These are phyloP conservation scores for Gossypium trilobum DNA, from an alignment of 441 rosid genomes.

Conservation along the genomic window DNA sequence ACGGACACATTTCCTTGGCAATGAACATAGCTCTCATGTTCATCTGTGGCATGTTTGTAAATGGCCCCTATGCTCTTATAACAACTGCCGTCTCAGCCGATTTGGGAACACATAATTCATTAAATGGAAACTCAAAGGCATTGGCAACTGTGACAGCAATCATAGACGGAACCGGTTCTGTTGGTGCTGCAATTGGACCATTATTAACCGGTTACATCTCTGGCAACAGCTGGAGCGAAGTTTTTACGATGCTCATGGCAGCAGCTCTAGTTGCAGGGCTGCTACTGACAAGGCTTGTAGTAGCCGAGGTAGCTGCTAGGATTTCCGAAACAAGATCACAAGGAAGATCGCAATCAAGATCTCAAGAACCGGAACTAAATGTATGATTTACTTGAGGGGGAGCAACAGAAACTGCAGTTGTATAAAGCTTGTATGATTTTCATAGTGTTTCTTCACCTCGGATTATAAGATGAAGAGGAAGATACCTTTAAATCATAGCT, in stretches of 20 bases:
- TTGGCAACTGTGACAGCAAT: slow-evolving; percentile 90
- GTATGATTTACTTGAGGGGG: slow-evolving; percentile 16
- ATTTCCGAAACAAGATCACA: slow-evolving; percentile 40
- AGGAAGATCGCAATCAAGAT: slow-evolving; percentile 22
- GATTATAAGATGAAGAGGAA: slow-evolving; percentile 18
- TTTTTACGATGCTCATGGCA: slow-evolving; percentile 86
- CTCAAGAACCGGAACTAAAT: slow-evolving; percentile 20
- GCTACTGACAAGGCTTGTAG: slow-evolving; percentile 61
- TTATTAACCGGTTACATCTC: slow-evolving; percentile 79
- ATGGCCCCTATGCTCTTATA: slow-evolving; percentile 87
- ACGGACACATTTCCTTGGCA: slow-evolving; percentile 59
- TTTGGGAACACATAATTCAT: slow-evolving; percentile 77
- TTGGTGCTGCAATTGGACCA: slow-evolving; percentile 94
- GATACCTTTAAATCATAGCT: neutral
- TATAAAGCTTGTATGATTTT: slow-evolving; percentile 12
- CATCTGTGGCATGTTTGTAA: slow-evolving; percentile 80
- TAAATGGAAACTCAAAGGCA: slow-evolving; percentile 78
- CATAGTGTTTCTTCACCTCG: neutral
- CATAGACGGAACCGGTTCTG: slow-evolving; percentile 89
- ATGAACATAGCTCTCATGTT: slow-evolving; percentile 63
- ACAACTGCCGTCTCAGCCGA: slow-evolving; percentile 95
- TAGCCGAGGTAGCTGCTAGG: slow-evolving; percentile 70
- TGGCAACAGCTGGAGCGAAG: slow-evolving; percentile 67
- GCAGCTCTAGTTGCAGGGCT: slow-evolving; percentile 78
- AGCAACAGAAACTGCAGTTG: neutral